Evolutionary conservation across 2,329 filamentous ascomycete genomes (phyloP).

Genomic region (Domatiomyces catenatus): DNA sequence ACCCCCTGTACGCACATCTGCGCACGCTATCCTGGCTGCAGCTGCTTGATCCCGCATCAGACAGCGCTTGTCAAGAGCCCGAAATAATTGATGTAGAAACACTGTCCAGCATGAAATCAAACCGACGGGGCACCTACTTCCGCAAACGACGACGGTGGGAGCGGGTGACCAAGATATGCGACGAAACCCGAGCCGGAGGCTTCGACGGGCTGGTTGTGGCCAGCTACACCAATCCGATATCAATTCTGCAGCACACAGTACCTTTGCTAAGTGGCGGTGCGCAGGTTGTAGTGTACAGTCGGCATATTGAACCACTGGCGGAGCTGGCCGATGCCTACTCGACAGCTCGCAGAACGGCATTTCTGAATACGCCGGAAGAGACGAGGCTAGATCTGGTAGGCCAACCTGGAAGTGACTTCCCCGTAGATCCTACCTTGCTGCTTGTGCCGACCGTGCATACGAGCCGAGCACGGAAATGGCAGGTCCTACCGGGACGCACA

Average conservation of each 20-base stretch:
- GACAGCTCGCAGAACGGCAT: conserved; percentile 63
- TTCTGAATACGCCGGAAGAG: conserved; percentile 23
- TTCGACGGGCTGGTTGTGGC: conserved; percentile 77
- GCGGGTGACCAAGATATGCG: conserved; percentile 54
- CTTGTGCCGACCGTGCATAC: conserved; percentile 70
- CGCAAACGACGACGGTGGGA: conserved; percentile 78
- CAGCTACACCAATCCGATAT: conserved; percentile 63
- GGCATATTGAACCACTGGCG: conserved; percentile 62
- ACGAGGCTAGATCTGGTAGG: conserved; percentile 1
- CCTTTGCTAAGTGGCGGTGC: conserved; percentile 73
- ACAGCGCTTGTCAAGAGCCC: conserved; percentile 58
- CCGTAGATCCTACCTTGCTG: conserved; percentile 70
- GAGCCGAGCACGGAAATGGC: conserved; percentile 63
- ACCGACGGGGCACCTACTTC: conserved; percentile 69
- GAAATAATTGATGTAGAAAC: conserved; percentile 42
- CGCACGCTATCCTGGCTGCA: conserved; percentile 85
- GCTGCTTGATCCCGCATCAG: conserved; percentile 59
- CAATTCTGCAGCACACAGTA: conserved; percentile 57
- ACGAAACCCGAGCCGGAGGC: conserved; percentile 56
- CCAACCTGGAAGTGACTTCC: conserved; percentile 51
- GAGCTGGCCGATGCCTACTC: conserved; percentile 71
- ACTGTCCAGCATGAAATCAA: conserved; percentile 59
- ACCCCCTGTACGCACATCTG: conserved; percentile 70
- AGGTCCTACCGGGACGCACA: conserved; percentile 79
- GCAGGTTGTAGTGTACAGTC: conserved; percentile 71